Evolutionary conservation across 352 stramenopile genomes (phyloP), one percentile per base, ranked within the genome.

Genomic region (Phytophthora brassicae): DNA sequence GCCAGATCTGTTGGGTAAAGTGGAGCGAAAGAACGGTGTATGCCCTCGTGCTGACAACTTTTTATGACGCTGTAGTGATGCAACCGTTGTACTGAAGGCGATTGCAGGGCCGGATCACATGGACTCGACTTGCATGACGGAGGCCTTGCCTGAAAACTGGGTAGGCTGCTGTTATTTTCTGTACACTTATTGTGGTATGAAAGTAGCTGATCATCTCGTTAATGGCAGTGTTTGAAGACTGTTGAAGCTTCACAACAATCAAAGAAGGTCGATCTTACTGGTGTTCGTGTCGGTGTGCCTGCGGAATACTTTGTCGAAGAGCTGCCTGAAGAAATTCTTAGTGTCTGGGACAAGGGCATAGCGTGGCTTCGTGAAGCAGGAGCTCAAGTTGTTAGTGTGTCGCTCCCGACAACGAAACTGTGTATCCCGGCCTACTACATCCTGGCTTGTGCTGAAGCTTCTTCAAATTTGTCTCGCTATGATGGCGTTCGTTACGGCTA

Each of bases 391-490:
- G 78, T 93, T 35, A 81, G 70, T 35, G 68, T 92, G 3, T 93
- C 84, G 8, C 64, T 95, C 14, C 84, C 84, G 2, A 90, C 82
- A 14, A 94, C 72, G 20, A 96, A 84, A 79, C 74, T 91, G 22
- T 95, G 91, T 22, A 89, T 99, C 36, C 87, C 97, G 31, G 88
- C 96, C 1, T 99, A 99, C 69, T 99, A 99, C 68, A 97, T 99
- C n/a, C 72, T 99, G 35, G 95, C 96, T 9, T 98, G 94, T 63
- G 97, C 97, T 1, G 97, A 99, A 77, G 97, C 97, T 11, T 98
- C 93, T 28, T 99, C 96, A 1, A 99, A 99, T 70, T 78, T 99
- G 42, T 96, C 92, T 43, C 84, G 97, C 38, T 99, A 99, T 70
- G 96, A 99, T 74, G 97, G 96, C 13, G 89, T 99, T 50, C 84